Evolutionary conservation across 331 rosid genomes (phyloP).

Genomic region (Telfairia occidentalis): DNA sequence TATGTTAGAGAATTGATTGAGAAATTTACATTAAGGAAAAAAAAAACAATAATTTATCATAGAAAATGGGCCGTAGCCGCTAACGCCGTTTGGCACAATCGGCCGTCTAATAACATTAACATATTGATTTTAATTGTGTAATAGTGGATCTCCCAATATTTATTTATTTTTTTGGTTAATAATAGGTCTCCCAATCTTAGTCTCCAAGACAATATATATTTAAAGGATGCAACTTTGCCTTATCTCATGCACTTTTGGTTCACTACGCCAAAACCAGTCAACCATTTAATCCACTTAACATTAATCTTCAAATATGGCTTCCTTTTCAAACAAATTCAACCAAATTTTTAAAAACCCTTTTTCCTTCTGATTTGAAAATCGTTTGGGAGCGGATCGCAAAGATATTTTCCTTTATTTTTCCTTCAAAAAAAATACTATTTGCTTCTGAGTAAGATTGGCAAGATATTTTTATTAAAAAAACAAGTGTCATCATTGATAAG

Average conservation of each 20-base stretch:
- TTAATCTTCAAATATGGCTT: neutral
- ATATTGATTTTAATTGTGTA: neutral
- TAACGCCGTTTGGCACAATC: slow-evolving; percentile 3
- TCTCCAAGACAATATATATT: slow-evolving; percentile 3
- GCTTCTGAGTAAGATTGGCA: neutral
- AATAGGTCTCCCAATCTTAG: neutral
- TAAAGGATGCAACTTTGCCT: neutral
- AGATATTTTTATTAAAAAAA: neutral
- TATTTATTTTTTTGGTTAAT: neutral
- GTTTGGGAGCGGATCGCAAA: neutral
- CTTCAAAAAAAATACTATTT: neutral
- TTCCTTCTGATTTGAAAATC: neutral
- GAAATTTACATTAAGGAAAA: neutral
- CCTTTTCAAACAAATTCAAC: neutral
- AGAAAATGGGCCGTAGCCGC: neutral
- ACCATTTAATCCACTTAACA: neutral
- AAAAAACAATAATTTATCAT: neutral
- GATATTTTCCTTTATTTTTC: neutral
- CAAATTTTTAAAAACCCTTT: neutral
- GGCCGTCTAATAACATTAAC: neutral
- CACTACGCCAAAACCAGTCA: neutral
- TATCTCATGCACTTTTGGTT: neutral
- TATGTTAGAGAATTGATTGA: neutral
- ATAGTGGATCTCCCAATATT: neutral
- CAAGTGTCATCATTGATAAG: neutral